These are phyloP conservation scores for Thelonectria blattea DNA, from an alignment of 2,329 filamentous ascomycete species.

Conservation along the genomic window DNA sequence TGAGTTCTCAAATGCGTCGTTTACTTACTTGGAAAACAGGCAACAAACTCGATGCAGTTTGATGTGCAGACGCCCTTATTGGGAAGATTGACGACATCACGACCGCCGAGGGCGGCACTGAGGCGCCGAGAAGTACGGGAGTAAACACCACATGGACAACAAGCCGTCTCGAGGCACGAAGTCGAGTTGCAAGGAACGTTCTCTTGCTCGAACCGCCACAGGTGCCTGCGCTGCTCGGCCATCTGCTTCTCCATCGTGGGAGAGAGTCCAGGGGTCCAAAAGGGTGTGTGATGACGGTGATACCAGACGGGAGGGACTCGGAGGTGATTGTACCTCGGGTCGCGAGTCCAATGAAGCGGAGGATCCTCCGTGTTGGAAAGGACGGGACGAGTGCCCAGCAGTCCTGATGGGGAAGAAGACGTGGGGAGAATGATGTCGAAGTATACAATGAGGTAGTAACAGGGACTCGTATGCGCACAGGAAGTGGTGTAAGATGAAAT, in stretches of 20 bases:
- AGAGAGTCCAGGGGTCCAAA: slow-evolving; percentile 20
- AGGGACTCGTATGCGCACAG: background rate
- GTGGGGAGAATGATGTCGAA: background rate
- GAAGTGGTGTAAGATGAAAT: slow-evolving; percentile 7
- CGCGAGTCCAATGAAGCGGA: slow-evolving; percentile 29
- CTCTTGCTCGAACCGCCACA: slow-evolving; percentile 28
- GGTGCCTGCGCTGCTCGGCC: slow-evolving; percentile 7
- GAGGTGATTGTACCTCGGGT: slow-evolving; percentile 18
- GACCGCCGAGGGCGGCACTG: slow-evolving; percentile 28
- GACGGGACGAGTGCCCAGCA: background rate
- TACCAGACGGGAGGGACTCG: slow-evolving; percentile 27
- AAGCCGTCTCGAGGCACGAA: slow-evolving; percentile 19
- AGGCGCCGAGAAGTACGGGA: slow-evolving; percentile 37
- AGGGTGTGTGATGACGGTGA: slow-evolving; percentile 8
- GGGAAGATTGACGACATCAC: slow-evolving; percentile 24
- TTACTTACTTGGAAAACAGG: slow-evolving; percentile 38
- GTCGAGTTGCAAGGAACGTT: slow-evolving; percentile 4
- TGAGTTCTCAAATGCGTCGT: slow-evolving; percentile 35
- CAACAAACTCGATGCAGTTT: slow-evolving; percentile 34
- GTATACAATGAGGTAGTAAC: background rate
- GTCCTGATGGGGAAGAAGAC: background rate
- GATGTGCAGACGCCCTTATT: slow-evolving; percentile 28
- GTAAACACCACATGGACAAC: slow-evolving; percentile 39
- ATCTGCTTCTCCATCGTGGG: slow-evolving; percentile 31
- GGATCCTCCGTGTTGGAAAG: slow-evolving; percentile 25